Evolutionary conservation across 225 moss, liverwort and hornwort genomes (phyloP), one percentile per base, ranked within the genome.

Genomic region (Straminergon stramineum): DNA sequence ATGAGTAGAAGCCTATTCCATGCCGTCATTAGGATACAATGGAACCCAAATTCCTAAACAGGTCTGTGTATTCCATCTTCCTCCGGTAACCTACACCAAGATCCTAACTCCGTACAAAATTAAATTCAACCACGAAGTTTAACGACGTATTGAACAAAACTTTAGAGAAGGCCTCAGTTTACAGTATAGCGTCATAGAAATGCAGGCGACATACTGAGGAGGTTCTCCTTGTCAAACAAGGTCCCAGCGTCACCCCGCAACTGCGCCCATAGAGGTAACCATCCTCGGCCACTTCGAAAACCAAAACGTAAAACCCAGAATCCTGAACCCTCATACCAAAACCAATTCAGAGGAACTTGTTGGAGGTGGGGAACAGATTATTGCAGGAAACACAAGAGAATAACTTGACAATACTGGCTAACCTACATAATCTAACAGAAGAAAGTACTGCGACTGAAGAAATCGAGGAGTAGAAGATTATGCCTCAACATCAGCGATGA

Each of bases 141-240:
- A 4, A 80, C 1, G 2, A 22, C 8, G 15, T 20, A 27, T 1
- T 13, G 6, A 37, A 6, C 3, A 56, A 11, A 9, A 5, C 2
- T 10, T 1, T 7, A 5, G 8, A 3, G 0, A 34, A 86, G 20
- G 88, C 88, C 91, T 92, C 91, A 91, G 91, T 81, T 81, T 81
- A 89, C 87, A 89, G 51, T 69, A 52, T 9, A 21, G 89, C 92
- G 91, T 88, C 92, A 94, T 70, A 20, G 92, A 92, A 69, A 86
- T 90, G 91, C 92, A 94, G 74, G 79, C 30, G 66, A 60, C 85
- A 34, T 52, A 79, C 92, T 91, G 88, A 89, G 93, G 90, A 92
- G 92, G 92, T 93, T 93, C 92, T 91, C 91, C 92, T 91, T 90
- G 91, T 85, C 67, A 90, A 64, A 79, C 93, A 93, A 93, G 87